Percentiles rank a stretch among this genome's conserved stretches.
These are phyloP conservation scores for Lentithecium fluviatile DNA, from an alignment of 495 filamentous ascomycete genomes.

Conservation along the genomic window DNA sequence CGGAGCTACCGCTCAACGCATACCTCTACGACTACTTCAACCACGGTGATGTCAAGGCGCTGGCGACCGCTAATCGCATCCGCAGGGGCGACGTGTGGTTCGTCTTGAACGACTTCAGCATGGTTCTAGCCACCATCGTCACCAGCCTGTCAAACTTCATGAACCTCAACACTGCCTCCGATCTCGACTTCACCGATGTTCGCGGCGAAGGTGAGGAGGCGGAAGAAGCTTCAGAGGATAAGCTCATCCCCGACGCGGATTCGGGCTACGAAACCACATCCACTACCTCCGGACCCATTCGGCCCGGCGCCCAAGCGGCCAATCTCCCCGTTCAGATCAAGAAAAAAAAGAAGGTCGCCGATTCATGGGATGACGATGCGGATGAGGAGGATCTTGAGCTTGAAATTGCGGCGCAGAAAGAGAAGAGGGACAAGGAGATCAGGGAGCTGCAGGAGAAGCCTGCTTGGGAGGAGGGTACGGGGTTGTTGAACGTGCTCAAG, in stretches of 20 bases:
- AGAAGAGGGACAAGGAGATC: conserved; percentile 40
- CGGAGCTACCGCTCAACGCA: conserved; percentile 58
- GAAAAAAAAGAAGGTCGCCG: conserved; percentile 45
- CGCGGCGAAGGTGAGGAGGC: conserved; percentile 46
- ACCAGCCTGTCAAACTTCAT: conserved; percentile 56
- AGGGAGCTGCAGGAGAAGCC: conserved; percentile 35
- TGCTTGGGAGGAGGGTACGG: conserved; percentile 38
- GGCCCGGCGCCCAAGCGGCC: conserved; percentile 14
- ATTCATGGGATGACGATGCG: conserved; percentile 44
- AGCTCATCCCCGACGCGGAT: conserved; percentile 45
- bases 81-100: conserved; percentile 67
- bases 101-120: conserved; percentile 65
- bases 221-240: conserved; percentile 38
- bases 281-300: conserved; percentile 6
- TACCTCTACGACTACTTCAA: conserved; percentile 75
- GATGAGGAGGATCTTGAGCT: conserved; percentile 25
- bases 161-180: conserved; percentile 39
- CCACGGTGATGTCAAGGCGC: conserved; percentile 58
- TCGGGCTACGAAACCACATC: conserved; percentile 23
- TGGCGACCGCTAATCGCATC: conserved; percentile 61
- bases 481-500: conserved; percentile 56
- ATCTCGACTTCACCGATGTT: conserved; percentile 42
- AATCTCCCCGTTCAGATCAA: conserved; percentile 26
- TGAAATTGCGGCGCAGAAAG: conserved; percentile 17
- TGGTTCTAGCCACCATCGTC: conserved; percentile 65